Evolutionary conservation across 345 rosid genomes (phyloP), one percentile per base, ranked within the genome.

Genomic region (Pistacia integerrima): DNA sequence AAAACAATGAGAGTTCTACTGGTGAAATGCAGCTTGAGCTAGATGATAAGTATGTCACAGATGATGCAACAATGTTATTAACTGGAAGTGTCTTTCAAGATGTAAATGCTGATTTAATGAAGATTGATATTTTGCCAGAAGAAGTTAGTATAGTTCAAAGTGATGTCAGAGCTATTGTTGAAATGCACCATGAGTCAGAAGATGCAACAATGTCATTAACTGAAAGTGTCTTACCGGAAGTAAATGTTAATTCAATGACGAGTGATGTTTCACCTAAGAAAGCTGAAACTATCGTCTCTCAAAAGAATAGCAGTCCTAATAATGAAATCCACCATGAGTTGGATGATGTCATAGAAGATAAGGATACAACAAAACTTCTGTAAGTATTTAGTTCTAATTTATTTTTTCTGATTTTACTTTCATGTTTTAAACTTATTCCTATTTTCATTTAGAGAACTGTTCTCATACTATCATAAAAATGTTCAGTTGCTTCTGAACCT

Each of bases 361-460:
- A 74, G 64, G 84, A 82, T 71, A 75, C 61, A 74, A 69, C 80
- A 49, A 9, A 54, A 30, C 69, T 57, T 22, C 36, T 17, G 97
- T 92, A 78, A 87, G 92, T 79, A 57, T 74, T 75, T 58, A 66
- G 60, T 74, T 61, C 63, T 59, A 74, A 36, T 16, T 14, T 4
- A 64, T 44, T 76, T 35, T 59, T 70, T 63, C 36, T 68, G 5
- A 72, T 46, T 69, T 70, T 66, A 69, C 75, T 59, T 64, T 64
- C 56, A 35, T 69, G 46, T 49, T 64, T 67, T 59, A 16, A 70
- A 16, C 64, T 7, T 16, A 54, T 69, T 76, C 8, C 55, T 22
- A 41, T 52, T 58, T 51, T 11, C 67, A 64, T 65, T 25, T 63
- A 3, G 22, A 49, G 35, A 70, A 57, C 5, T 61, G 6, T 59